Percentiles rank a stretch among this genome's conserved stretches.
Evolutionary conservation across 129 eudicot genomes (phyloP).

Genomic region (Deinandra increscens): DNA sequence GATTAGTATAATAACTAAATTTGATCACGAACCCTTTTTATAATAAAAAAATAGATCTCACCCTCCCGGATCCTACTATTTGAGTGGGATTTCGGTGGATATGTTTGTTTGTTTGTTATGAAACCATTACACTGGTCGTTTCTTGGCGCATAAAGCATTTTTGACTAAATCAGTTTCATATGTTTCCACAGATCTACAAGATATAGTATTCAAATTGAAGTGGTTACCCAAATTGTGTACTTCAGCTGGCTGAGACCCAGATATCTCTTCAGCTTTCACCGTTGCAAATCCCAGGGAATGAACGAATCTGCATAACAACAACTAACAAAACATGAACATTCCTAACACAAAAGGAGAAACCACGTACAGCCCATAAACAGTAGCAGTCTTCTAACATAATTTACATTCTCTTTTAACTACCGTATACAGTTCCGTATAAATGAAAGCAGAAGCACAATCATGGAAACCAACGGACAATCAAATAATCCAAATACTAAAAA

Average conservation of each 20-base stretch:
- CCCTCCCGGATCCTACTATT: too few relatives aligned
- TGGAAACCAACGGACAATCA: neutral
- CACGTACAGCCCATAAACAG: neutral
- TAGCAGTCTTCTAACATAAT: neutral
- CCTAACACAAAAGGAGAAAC: constrained; percentile 6
- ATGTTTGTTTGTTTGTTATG: too few relatives aligned
- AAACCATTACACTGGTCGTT: neutral
- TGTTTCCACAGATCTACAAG: constrained; percentile 12
- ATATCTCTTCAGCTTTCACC: constrained; percentile 67
- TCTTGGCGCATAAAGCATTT: neutral
- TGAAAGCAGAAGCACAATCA: too few relatives aligned
- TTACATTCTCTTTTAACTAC: constrained; percentile 1
- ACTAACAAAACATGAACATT: neutral
- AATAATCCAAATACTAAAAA: neutral
- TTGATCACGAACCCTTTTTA: neutral
- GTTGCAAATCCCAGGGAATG: constrained; percentile 86
- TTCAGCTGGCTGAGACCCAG: constrained; percentile 88
- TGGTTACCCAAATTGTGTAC: constrained; percentile 78
- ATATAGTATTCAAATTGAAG: constrained; percentile 3
- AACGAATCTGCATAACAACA: constrained; percentile 45
- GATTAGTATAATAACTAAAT: neutral
- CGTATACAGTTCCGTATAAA: neutral
- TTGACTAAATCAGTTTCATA: neutral
- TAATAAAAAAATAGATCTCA: too few relatives aligned
- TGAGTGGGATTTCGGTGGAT: too few relatives aligned